Base-by-base conservation (phyloP, 345 rosid species). In the Camelina sativa region DNA sequence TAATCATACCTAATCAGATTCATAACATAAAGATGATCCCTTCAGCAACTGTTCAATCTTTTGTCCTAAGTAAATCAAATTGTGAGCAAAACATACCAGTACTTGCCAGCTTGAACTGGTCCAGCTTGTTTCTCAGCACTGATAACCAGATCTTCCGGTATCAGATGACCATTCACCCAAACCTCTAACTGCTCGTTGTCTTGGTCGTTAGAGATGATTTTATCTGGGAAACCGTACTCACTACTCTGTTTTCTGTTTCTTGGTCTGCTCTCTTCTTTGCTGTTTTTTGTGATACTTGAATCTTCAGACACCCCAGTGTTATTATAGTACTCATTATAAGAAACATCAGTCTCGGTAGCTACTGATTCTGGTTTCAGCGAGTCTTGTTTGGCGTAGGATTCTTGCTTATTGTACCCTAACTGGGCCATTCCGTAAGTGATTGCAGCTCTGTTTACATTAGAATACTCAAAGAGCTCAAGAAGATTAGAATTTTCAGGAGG, bases 41-140 rank as follows among this genome's bases (percentile, higher is more conserved):
- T 62, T 47, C 46, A 35, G 56, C 23, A 9, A 6, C 40, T 63
- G 64, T 10, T 30, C 63, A 52, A 12, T 1, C 11, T n/a, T 12
- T 2, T 1, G 3, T 13, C 20, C 3, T 44, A 13, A 23, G 0
- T 16, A 35, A 5, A 28, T 23, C 9, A 63, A 13, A 57, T 0
- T 22, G 71, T 23, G 48, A 55, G 48, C 54, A 50, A 57, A 52
- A 69, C 50, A 54, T 67, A 91, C 93, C 91, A 89, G 71, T 91
- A 91, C 12, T 86, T 79, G 68, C 97, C 97, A 38, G 97, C 85
- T 51, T 76, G 86, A 72, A 91, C 84, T n/a, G 93, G 89, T 32
- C 96, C 96, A 16, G 93, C 91, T 22, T 73, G 73, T 80, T 76
- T 86, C 80, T 89, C 89, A 0, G 89, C 96, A 44, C 74, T 84